Conservation (phyloP, 2,329 filamentous ascomycete species). For the Fusarium sp. region DNA sequence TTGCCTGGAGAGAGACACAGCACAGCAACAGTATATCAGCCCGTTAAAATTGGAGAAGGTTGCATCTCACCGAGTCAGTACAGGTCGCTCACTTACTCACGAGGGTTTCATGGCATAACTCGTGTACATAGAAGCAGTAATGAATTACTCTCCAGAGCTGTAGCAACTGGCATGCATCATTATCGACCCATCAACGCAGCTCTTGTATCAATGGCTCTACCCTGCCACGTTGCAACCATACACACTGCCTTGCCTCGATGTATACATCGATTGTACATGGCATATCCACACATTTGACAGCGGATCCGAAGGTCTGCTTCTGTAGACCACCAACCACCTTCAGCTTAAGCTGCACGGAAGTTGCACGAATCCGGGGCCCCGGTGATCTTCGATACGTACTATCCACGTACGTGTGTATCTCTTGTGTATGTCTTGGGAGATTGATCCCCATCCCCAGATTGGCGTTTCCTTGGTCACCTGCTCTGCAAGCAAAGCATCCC, state of each 20-base stretch:
- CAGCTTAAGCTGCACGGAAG: slow-evolving; percentile 12
- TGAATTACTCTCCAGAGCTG: not conserved
- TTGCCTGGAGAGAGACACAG: not conserved
- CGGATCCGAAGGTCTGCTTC: slow-evolving; percentile 45
- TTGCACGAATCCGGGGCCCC: slow-evolving; percentile 34
- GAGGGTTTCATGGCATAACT: not conserved
- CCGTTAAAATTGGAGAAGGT: slow-evolving; percentile 11
- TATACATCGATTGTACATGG: not conserved
- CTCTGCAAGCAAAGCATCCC: not conserved
- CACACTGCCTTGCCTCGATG: not conserved
- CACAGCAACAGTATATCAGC: not conserved
- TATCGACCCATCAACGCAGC: slow-evolving; percentile 25
- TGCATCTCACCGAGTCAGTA: slow-evolving; percentile 6
- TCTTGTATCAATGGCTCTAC: slow-evolving; percentile 6
- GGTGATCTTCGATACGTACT: slow-evolving; percentile 23
- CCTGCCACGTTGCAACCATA: slow-evolving; percentile 21
- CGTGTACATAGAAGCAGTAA: not conserved
- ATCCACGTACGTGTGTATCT: not conserved
- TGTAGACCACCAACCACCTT: slow-evolving; percentile 14
- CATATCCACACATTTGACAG: slow-evolving; percentile 23
- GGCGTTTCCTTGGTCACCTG: slow-evolving; percentile 6
- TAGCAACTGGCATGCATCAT: slow-evolving; percentile 15
- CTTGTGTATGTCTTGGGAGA: not conserved
- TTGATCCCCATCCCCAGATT: slow-evolving; percentile 31
- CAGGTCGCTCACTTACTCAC: not conserved